phyloP scores from a whole-genome alignment of 2,329 filamentous ascomycete species.

The Leptoxyphium fumago region DNA sequence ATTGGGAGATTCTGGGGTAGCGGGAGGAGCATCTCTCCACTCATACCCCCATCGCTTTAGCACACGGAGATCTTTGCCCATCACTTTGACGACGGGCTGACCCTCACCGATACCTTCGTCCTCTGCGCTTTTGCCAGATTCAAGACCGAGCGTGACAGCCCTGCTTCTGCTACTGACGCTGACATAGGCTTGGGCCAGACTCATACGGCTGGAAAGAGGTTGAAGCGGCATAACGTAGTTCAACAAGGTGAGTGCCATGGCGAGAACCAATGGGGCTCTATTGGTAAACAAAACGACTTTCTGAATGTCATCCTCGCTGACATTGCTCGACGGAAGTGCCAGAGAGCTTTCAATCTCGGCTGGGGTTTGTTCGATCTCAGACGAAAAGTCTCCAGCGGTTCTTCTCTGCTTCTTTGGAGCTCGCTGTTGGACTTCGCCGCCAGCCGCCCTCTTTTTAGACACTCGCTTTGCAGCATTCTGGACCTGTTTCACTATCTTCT shows the following conservation, averaged over 20 bases:
- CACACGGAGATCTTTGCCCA: constrained; percentile 60
- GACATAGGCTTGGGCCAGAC: constrained; percentile 69
- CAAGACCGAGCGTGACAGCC: constrained; percentile 59
- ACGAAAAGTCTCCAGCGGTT: constrained; percentile 13
- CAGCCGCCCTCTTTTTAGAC: constrained; percentile 38
- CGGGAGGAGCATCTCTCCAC: constrained; percentile 26
- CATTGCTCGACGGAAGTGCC: constrained; percentile 38
- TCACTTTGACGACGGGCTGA: constrained; percentile 56
- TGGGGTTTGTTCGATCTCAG: constrained; percentile 23
- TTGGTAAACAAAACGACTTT: constrained; percentile 54
- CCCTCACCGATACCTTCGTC: constrained; percentile 61
- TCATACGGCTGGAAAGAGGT: constrained; percentile 68
- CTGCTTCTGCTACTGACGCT: constrained; percentile 67
- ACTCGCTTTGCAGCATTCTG: constrained; percentile 42
- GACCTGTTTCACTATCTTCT: constrained; percentile 42
- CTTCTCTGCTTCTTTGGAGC: constrained; percentile 24
- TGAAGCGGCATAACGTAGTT: constrained; percentile 77
- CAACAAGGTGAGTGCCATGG: constrained; percentile 60
- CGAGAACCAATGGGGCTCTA: constrained; percentile 66
- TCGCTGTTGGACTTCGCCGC: constrained; percentile 16
- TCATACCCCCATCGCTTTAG: constrained; percentile 66
- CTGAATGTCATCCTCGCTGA: constrained; percentile 45
- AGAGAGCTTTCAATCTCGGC: constrained; percentile 50
- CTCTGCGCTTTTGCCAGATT: constrained; percentile 48
- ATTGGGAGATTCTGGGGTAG: constrained; percentile 17